These are phyloP conservation scores for Leptographium lundbergii DNA, from an alignment of 2,329 filamentous ascomycete genomes.

Conservation along the genomic window DNA sequence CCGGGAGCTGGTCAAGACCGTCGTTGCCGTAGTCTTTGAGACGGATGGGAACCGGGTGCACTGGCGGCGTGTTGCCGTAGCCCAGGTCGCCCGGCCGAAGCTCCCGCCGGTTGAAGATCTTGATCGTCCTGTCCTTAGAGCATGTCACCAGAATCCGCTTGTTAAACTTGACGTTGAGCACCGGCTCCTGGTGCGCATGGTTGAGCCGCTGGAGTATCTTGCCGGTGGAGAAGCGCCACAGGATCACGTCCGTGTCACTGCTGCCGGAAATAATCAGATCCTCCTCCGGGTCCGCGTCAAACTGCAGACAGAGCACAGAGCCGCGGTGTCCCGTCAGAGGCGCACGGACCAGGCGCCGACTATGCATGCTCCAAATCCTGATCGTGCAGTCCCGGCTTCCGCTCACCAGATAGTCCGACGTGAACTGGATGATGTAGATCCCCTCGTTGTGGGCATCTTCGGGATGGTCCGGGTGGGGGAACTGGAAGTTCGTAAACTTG, in stretches of 20 bases:
- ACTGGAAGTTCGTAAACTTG: slow-evolving; percentile 72
- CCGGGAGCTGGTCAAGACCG: slow-evolving; percentile 33
- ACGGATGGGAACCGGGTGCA: slow-evolving; percentile 40
- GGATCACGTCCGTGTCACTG: slow-evolving; percentile 78
- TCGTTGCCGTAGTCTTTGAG: slow-evolving; percentile 44
- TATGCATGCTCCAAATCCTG: slow-evolving; percentile 81
- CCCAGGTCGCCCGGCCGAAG: slow-evolving; percentile 49
- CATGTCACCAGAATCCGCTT: slow-evolving; percentile 86
- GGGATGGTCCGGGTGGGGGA: slow-evolving; percentile 70
- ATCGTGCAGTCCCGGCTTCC: slow-evolving; percentile 83
- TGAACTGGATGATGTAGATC: slow-evolving; percentile 90
- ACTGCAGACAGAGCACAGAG: slow-evolving; percentile 89
- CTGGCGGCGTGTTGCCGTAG: slow-evolving; percentile 37
- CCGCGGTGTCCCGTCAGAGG: slow-evolving; percentile 67
- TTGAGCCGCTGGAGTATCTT: slow-evolving; percentile 64
- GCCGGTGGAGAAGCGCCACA: slow-evolving; percentile 91
- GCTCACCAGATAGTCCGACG: slow-evolving; percentile 74
- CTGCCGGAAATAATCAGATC: slow-evolving; percentile 93
- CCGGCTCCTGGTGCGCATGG: slow-evolving; percentile 75
- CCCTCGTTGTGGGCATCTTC: slow-evolving; percentile 83
- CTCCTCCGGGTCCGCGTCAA: slow-evolving; percentile 75
- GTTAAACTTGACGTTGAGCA: slow-evolving; percentile 88
- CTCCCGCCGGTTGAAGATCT: slow-evolving; percentile 76
- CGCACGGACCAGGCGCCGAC: slow-evolving; percentile 59
- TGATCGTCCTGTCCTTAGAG: slow-evolving; percentile 94